Conservation (phyloP, 805 yeast species). For the Ascoidea asiatica region DNA sequence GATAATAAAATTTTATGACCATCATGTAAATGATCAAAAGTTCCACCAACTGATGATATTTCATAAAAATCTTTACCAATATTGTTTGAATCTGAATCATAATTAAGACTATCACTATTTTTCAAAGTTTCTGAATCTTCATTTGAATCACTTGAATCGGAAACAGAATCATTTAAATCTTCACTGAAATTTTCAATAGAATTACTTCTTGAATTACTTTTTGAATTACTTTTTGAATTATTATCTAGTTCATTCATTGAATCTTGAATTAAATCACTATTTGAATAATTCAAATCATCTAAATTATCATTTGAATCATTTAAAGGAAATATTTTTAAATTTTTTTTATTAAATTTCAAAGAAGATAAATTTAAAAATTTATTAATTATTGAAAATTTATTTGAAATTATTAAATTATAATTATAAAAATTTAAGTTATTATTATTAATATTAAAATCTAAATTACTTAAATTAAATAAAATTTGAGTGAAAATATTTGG, state of each 20-base stretch:
- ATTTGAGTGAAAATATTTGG: slow-evolving; percentile 10
- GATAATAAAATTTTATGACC: slow-evolving; percentile 85
- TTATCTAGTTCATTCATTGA: too few species aligned
- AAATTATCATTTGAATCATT: too few species aligned
- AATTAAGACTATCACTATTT: too few species aligned
- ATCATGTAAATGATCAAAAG: slow-evolving; percentile 92
- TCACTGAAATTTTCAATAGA: too few species aligned
- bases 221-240: too few species aligned
- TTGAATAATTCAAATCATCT: too few species aligned
- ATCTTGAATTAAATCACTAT: too few species aligned
- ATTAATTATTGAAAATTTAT: neutral
- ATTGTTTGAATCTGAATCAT: too few species aligned
- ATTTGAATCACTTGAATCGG: too few species aligned
- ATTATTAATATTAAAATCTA: neutral
- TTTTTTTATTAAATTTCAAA: neutral
- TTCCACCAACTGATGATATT: slow-evolving; percentile 76
- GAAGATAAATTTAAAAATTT: slow-evolving; percentile 1
- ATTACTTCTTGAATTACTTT: too few species aligned
- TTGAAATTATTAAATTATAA: neutral
- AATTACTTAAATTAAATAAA: slow-evolving; percentile 7
- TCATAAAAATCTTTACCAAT: slow-evolving; percentile 17
- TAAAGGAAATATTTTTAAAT: neutral
- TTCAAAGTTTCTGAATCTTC: too few species aligned
- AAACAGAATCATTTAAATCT: too few species aligned
- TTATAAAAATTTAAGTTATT: neutral